Base-by-base conservation (phyloP, 2,329 filamentous ascomycete genomes). In the Macrophomina phaseolina region DNA sequence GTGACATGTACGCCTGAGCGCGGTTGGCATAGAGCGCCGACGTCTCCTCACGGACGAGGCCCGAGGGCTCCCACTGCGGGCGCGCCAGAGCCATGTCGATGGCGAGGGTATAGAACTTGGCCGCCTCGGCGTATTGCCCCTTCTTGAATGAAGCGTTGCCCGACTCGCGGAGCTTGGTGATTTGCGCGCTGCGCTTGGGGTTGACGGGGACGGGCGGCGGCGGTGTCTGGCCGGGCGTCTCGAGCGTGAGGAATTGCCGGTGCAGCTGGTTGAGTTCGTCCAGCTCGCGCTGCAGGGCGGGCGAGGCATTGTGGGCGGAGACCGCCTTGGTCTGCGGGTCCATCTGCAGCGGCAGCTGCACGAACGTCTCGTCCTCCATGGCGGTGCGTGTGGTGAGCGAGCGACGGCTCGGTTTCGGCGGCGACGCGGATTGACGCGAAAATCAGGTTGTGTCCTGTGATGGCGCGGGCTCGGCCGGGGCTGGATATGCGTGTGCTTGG, bases 121-220 rank as follows among this genome's bases (percentile, higher is more conserved):
- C 84, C 4, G 94, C 94, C 65, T 96, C 92, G 66, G 80, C 80
- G 81, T 91, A 88, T 71, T 88, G 86, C 73, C 86, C 86, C 80
- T 94, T 94, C 79, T 92, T 91, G 84, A 92, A 94, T 72, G 91
- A 88, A 67, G 82, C 82, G 83, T 97, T 97, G 74, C 93, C 94
- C 67, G 86, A 87, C 78, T 98, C 95, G 77, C 93, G 92, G 71
- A 98, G 89, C 82, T 98, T 98, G 80, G 85, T 88, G 80, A 99
- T 91, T 76, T 94, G 89, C 42, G 92, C 93, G 71, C 87, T 90
- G 75, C 94, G 92, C 82, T 97, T 97, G 62, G 93, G 94, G 84
- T 97, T 96, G 69, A 97, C 90, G 68, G 94, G 94, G 49, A 97
- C 86, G 0, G 95, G 95, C 0, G 94, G 91, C 5, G 94, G 93